Evolutionary conservation across 345 rosid genomes (phyloP).

Genomic region (Schrenkiella parvula): DNA sequence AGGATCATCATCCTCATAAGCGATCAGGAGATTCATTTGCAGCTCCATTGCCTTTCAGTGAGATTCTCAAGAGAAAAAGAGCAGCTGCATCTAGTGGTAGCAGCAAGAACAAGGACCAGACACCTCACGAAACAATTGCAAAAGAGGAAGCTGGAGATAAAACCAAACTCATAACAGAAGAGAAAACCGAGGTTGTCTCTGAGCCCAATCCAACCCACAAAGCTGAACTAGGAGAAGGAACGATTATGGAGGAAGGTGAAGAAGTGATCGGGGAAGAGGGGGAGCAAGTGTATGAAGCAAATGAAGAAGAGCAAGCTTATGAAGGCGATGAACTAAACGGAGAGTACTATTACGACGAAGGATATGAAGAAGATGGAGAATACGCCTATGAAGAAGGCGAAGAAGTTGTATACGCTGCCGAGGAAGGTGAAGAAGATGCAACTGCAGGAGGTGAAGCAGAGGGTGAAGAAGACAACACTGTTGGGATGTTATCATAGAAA

Average conservation of each 20-base stretch:
- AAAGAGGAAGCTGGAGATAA: constrained; percentile 39
- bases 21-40: constrained; percentile 59
- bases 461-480: constrained; percentile 47
- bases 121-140: constrained; percentile 10
- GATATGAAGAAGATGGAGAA: constrained; percentile 54
- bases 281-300: constrained; percentile 49
- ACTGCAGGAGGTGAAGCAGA: constrained; percentile 39
- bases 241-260: constrained; percentile 35
- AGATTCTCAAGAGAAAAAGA: constrained; percentile 82
- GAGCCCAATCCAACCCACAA: constrained; percentile 27
- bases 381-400: constrained; percentile 56
- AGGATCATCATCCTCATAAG: constrained; percentile 31
- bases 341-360: constrained; percentile 66
- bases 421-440: constrained; percentile 39
- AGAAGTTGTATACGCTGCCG: constrained; percentile 35
- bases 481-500: constrained; percentile 53
- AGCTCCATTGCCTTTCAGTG: constrained; percentile 84
- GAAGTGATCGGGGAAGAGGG: constrained; percentile 43
- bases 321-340: constrained; percentile 53
- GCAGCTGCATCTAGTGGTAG: constrained; percentile 44
- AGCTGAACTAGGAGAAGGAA: constrained; percentile 40
- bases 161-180: constrained; percentile 33
- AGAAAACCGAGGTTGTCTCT: constrained; percentile 30
- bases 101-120: constrained; percentile 14
- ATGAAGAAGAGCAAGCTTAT: constrained; percentile 55